Evolutionary conservation across 192 early-diverging fungal species (phyloP).

Genomic region (Podila horticola): DNA sequence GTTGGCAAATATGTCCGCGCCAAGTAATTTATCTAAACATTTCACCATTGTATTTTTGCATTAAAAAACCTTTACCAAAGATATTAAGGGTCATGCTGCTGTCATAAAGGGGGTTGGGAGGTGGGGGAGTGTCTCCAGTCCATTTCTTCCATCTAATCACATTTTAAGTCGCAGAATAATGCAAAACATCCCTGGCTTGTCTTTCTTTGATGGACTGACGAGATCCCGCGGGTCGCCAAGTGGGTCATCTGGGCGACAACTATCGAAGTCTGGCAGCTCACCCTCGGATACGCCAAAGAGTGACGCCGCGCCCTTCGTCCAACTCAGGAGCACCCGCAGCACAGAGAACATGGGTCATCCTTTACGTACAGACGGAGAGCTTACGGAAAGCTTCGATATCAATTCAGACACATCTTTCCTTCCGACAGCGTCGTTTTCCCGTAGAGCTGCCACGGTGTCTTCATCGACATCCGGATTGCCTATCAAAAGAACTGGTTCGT

Average conservation of each 20-base stretch:
- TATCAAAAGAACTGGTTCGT: slow-evolving; percentile 9
- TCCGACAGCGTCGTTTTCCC: slow-evolving; percentile 31
- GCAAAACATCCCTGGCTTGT: slow-evolving; percentile 51
- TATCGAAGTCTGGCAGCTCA: not conserved
- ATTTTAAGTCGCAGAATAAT: not conserved
- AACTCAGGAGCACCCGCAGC: slow-evolving; percentile 13
- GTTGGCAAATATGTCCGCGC: slow-evolving; percentile 84
- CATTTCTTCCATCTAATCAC: too few relatives aligned
- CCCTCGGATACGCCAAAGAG: slow-evolving; percentile 26
- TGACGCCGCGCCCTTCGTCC: slow-evolving; percentile 26
- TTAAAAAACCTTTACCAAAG: too few relatives aligned
- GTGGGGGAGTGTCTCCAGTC: too few relatives aligned
- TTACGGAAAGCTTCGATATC: too few relatives aligned
- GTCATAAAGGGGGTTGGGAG: too few relatives aligned
- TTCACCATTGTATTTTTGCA: not conserved
- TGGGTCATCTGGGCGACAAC: not conserved
- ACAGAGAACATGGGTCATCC: not conserved
- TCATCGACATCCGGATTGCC: slow-evolving; percentile 13
- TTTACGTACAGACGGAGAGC: not conserved
- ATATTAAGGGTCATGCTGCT: too few relatives aligned
- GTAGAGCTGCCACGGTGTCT: slow-evolving; percentile 32
- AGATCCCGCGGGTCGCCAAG: slow-evolving; percentile 4
- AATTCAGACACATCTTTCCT: not conserved
- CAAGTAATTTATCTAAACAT: slow-evolving; percentile 54
- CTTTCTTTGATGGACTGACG: slow-evolving; percentile 46